These are phyloP conservation scores for Penicillium carneum DNA, from an alignment of 2,329 filamentous ascomycete species.

Conservation along the genomic window DNA sequence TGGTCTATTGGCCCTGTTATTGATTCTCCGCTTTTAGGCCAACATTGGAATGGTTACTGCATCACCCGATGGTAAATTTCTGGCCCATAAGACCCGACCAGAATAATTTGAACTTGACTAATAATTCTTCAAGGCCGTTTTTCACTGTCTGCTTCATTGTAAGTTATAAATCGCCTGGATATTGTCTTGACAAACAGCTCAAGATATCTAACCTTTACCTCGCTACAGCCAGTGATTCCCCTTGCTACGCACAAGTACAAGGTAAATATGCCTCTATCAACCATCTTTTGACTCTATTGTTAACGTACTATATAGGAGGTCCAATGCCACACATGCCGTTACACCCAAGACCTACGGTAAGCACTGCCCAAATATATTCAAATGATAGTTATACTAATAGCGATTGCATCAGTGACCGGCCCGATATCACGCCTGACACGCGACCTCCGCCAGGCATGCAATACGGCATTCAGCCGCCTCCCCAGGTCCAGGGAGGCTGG, in stretches of 20 bases:
- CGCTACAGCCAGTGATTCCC: constrained; percentile 48
- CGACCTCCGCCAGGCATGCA: constrained; percentile 41
- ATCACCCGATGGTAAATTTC: constrained; percentile 52
- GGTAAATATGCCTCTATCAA: constrained; percentile 29
- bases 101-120: constrained; percentile 6
- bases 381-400: constrained; percentile 11
- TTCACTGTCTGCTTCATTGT: constrained; percentile 57
- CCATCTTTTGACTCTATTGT: neutral
- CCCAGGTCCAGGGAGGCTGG: constrained; percentile 31
- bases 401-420: constrained; percentile 39
- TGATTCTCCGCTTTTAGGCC: constrained; percentile 36
- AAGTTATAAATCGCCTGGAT: constrained; percentile 25
- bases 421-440: constrained; percentile 49
- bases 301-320: constrained; percentile 42
- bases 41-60: constrained; percentile 56
- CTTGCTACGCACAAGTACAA: constrained; percentile 51
- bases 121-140: constrained; percentile 46
- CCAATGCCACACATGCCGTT: constrained; percentile 49
- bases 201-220: constrained; percentile 22
- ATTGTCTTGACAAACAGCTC: neutral
- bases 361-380: neutral
- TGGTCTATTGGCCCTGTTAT: neutral
- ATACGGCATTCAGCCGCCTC: constrained; percentile 39
- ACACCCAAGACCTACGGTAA: constrained; percentile 49
- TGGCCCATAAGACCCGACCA: neutral